Evolutionary conservation across 352 stramenopile species (phyloP).

Genomic region (Blastocystis sp.): DNA sequence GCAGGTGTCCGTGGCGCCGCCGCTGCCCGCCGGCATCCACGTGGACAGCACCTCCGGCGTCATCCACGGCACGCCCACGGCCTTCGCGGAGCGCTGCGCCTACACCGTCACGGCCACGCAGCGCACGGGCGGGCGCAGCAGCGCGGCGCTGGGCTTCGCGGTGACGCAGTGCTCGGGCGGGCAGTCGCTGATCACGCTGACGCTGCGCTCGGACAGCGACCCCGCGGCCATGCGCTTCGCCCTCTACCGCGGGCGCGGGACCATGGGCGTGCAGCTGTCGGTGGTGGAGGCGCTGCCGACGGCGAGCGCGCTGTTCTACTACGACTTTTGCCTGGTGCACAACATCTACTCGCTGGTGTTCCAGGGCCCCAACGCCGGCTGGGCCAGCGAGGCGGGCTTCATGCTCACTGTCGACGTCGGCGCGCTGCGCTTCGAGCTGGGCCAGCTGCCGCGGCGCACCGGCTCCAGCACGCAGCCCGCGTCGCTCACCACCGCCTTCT

Average conservation of each 20-base stretch:
- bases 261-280: not conserved
- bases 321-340: conserved; percentile 18
- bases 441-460: not conserved
- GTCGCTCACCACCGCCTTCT: not conserved
- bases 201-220: conserved; percentile 5
- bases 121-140: not conserved
- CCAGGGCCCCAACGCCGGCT: not conserved
- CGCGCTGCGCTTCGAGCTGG: not conserved
- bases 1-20: conserved; percentile 1
- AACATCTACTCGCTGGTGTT: conserved; percentile 38
- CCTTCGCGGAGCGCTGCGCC: not conserved
- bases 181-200: conserved; percentile 6
- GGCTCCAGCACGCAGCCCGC: not conserved
- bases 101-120: conserved; percentile 58
- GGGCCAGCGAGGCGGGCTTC: not conserved
- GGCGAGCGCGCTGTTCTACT: conserved; percentile 16
- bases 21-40: conserved; percentile 14
- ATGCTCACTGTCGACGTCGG: conserved; percentile 34
- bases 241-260: conserved; percentile 22
- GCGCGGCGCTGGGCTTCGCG: not conserved
- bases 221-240: not conserved
- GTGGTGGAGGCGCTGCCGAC: not conserved
- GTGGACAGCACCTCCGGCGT: conserved; percentile 6
- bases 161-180: not conserved
- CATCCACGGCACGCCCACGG: conserved; percentile 41